These are phyloP conservation scores for Trichothecium sympodiale DNA, from an alignment of 2,329 filamentous ascomycete genomes.

Conservation along the genomic window DNA sequence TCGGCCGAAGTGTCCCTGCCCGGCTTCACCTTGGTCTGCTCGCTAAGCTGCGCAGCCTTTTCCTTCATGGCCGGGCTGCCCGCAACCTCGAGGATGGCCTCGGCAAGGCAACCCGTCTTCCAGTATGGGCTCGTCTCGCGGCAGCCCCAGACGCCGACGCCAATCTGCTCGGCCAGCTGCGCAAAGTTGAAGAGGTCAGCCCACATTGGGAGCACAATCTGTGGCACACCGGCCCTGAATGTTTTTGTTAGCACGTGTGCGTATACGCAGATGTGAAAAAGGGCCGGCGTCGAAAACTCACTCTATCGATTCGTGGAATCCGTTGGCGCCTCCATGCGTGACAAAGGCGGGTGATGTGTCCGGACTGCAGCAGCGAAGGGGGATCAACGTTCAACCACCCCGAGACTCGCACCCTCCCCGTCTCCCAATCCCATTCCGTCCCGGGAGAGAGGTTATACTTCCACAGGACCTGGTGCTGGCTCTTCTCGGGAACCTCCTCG, in stretches of 20 bases:
- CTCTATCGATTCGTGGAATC: constrained; percentile 32
- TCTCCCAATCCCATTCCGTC: too few species aligned
- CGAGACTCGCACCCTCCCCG: constrained; percentile 12
- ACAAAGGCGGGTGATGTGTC: constrained; percentile 21
- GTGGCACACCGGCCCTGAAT: constrained; percentile 27
- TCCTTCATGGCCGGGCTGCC: constrained; percentile 8
- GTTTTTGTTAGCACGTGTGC: not conserved
- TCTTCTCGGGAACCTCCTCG: constrained; percentile 16
- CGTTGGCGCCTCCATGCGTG: constrained; percentile 28
- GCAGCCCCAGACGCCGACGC: constrained; percentile 26
- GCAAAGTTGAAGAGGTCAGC: constrained; percentile 32
- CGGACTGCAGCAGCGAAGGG: constrained; percentile 20
- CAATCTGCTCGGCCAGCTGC: constrained; percentile 26
- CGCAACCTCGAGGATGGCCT: constrained; percentile 10
- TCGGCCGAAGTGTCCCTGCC: too few species aligned
- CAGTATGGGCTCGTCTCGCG: constrained; percentile 16
- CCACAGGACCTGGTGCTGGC: constrained; percentile 14
- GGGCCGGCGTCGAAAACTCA: constrained; percentile 12
- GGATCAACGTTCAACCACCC: constrained; percentile 21
- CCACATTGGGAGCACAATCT: constrained; percentile 32
- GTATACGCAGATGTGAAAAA: not conserved
- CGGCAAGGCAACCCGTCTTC: constrained; percentile 12
- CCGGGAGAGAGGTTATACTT: constrained; percentile 7
- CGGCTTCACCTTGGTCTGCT: too few species aligned
- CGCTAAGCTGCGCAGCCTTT: constrained; percentile 7